Evolutionary conservation across 306 rosid genomes (phyloP).

Genomic region (Sesbania bispinosa): DNA sequence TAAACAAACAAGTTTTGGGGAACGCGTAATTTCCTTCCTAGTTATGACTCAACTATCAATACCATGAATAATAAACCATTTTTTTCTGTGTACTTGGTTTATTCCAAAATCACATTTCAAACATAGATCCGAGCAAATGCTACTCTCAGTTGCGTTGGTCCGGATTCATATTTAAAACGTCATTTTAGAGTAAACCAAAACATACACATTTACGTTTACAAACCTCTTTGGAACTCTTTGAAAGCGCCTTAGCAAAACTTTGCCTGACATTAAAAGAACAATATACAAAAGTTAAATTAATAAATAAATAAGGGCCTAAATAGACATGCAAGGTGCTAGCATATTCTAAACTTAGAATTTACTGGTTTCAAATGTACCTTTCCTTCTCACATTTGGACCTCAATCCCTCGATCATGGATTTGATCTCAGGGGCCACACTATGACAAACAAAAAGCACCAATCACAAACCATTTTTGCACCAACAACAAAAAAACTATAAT

Average conservation of each 20-base stretch:
- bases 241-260: constrained; percentile 78
- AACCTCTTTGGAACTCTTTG: constrained; percentile 97
- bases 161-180: no score
- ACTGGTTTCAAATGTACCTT: constrained; percentile 46
- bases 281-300: not conserved
- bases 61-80: not conserved
- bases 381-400: constrained; percentile 88
- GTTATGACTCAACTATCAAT: not conserved
- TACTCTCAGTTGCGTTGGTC: no score
- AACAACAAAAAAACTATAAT: not conserved
- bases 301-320: not conserved
- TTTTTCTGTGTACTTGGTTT: no score
- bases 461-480: constrained; percentile 6
- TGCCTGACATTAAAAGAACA: constrained; percentile 51
- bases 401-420: constrained; percentile 62
- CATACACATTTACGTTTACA: no score
- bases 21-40: constrained; percentile 13
- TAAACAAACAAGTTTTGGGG: constrained; percentile 2
- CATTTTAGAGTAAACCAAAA: no score
- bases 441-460: constrained; percentile 23
- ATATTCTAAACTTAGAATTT: not conserved
- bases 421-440: constrained; percentile 82
- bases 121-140: no score
- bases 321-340: not conserved
- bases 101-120: no score